Evolutionary conservation across 148 eudicot genomes (phyloP).

Genomic region (Beta vulgaris): DNA sequence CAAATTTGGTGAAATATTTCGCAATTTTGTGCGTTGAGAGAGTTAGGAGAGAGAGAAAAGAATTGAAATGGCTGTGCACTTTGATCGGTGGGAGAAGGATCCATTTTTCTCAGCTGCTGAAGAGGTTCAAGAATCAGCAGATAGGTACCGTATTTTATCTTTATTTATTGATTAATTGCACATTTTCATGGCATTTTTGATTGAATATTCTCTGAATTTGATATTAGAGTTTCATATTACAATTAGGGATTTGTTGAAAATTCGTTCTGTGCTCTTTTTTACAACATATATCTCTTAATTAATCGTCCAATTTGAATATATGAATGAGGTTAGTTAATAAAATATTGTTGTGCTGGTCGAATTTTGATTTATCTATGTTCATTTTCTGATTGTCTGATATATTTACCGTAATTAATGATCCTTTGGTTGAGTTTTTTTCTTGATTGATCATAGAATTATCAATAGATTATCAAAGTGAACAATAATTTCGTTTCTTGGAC

Average conservation of each 20-base stretch:
- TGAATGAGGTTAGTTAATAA: neutral
- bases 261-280: neutral
- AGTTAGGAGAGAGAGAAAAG: too few species aligned
- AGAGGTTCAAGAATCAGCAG: slow-evolving; percentile 87
- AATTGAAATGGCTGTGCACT: slow-evolving; percentile 51
- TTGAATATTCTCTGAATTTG: neutral
- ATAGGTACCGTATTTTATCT: slow-evolving; percentile 39
- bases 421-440: neutral
- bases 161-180: neutral
- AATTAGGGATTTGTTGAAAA: neutral
- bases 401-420: neutral
- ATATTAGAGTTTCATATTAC: neutral
- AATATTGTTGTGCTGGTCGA: neutral
- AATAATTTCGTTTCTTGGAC: neutral
- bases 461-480: neutral
- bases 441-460: neutral
- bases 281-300: neutral
- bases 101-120: slow-evolving; percentile 84
- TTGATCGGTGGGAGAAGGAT: slow-evolving; percentile 86
- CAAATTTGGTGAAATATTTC: too few species aligned
- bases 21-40: too few species aligned
- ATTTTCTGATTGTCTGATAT: neutral
- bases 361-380: too few species aligned
- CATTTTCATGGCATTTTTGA: neutral
- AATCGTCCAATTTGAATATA: neutral